Base-by-base conservation (phyloP, 805 yeast species). In the Clavispora santaluciae region DNA sequence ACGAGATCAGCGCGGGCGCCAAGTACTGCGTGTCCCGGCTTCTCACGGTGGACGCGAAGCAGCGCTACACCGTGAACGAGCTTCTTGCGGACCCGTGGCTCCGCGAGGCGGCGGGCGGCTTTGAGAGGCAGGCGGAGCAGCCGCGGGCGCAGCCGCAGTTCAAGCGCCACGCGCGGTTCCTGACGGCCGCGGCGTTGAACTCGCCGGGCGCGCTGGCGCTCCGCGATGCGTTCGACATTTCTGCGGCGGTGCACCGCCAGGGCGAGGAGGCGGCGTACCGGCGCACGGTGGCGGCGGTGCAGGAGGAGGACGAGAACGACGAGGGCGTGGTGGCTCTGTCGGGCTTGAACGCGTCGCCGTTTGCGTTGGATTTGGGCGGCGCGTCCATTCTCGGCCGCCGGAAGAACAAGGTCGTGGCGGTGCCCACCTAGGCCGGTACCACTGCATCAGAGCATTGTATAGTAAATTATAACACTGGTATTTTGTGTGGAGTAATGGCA, bases 211-310 rank as follows among this genome's bases (percentile, higher is more conserved):
- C 89, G 1, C 83, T 81, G 36, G 87, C 88, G 0, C 73, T 87
- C 62, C 79, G 86, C 49, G 95, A 87, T 53, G 95, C 90, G 10
- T 87, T 87, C 60, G 95, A 87, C 54, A 79, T 87, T 7, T 81
- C 89, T 22, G 83, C 87, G 38, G 95, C 95, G 5, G 88, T 87
- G 13, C 91, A 86, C 56, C 79, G 95, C 53, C 74, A 76, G 66
- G 88, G 83, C 38, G 86, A 81, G 56, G 90, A 83, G 50, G 69
- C 72, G 7, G 71, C 75, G 6, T 42, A 49, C 22, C 43, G 49
- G 33, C 45, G 45, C 24, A 50, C 45, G 30, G 51, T 53, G 28
- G 51, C 56, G 21, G 61, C 61, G 18, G 45, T 38, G 3, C 47
- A 60, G 28, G 58, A 63, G 15, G 70, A 63, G 43, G 72, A 66